These are phyloP conservation scores for Auxenochlorella pyrenoidosa DNA, from an alignment of 139 green algal genomes.

Conservation along the genomic window DNA sequence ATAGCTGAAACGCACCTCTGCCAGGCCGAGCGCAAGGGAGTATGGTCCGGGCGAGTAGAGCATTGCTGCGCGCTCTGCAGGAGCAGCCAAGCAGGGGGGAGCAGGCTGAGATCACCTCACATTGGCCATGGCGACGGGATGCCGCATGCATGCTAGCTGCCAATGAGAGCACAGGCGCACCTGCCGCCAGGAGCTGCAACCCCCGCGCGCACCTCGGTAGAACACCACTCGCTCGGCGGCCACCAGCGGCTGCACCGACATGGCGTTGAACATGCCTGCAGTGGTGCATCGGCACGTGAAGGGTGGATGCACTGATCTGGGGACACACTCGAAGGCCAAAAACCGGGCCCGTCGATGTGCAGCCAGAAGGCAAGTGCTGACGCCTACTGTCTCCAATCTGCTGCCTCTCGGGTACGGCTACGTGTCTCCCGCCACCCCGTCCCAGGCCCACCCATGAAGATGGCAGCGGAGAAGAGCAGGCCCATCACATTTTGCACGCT, in stretches of 20 bases:
- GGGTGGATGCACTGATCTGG: no score
- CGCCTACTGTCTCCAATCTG: no score
- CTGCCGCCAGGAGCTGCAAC: background rate
- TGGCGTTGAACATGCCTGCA: constrained; percentile 63
- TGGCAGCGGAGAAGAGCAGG: constrained; percentile 32
- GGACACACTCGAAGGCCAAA: no score
- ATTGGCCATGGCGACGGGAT: no score
- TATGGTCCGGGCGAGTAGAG: constrained; percentile 46
- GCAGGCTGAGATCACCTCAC: background rate
- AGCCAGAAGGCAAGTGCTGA: no score
- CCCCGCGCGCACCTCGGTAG: constrained; percentile 41
- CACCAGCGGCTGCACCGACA: constrained; percentile 62
- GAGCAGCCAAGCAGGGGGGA: no score
- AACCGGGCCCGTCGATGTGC: no score
- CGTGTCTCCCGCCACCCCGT: no score
- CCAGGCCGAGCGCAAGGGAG: constrained; percentile 14
- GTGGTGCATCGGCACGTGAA: background rate
- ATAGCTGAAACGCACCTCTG: constrained; percentile 10
- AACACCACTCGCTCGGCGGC: constrained; percentile 61
- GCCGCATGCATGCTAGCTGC: no score
- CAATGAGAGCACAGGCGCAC: background rate
- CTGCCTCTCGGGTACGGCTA: no score
- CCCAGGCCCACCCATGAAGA: constrained; percentile 28
- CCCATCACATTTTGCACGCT: constrained; percentile 56
- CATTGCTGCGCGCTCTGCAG: constrained; percentile 11